These are phyloP conservation scores for Aspergillus bridgeri DNA, from an alignment of 495 filamentous ascomycete species.

Conservation along the genomic window DNA sequence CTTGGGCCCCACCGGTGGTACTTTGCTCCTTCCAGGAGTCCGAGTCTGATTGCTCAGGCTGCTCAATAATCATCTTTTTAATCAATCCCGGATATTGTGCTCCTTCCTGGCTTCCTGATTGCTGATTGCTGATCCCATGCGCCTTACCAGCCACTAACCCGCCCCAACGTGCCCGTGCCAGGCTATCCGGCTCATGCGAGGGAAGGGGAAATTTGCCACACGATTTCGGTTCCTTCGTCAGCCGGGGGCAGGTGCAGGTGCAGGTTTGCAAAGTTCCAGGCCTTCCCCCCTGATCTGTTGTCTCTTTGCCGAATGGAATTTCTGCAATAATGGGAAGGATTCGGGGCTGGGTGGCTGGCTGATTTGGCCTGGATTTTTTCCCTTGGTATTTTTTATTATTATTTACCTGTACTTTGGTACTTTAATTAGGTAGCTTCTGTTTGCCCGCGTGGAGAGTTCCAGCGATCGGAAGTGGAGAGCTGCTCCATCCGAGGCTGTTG, in stretches of 20 bases:
- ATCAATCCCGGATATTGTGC: too few relatives aligned
- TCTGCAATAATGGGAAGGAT: not conserved
- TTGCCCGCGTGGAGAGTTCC: slow-evolving; percentile 16
- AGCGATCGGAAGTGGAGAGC: slow-evolving; percentile 19
- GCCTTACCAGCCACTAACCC: not conserved
- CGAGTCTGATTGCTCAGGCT: too few relatives aligned
- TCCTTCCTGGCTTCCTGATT: too few relatives aligned
- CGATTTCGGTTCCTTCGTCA: not conserved
- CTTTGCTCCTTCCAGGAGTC: not conserved
- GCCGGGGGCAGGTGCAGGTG: not conserved
- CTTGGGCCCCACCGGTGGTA: not conserved
- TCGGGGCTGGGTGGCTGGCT: not conserved
- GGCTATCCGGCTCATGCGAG: not conserved
- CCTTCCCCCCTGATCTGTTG: not conserved
- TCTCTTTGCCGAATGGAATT: too few relatives aligned
- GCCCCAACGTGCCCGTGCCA: not conserved
- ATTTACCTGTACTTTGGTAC: not conserved
- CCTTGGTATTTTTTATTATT: too few relatives aligned
- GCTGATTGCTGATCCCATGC: not conserved
- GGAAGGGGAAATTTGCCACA: not conserved
- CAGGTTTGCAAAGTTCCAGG: not conserved
- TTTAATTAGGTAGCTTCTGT: not conserved
- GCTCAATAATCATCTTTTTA: too few relatives aligned
- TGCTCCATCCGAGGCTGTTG: not conserved
- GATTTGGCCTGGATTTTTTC: not conserved